Evolutionary conservation across 2,329 filamentous ascomycete genomes (phyloP).

Genomic region (Passalora sequoiae): DNA sequence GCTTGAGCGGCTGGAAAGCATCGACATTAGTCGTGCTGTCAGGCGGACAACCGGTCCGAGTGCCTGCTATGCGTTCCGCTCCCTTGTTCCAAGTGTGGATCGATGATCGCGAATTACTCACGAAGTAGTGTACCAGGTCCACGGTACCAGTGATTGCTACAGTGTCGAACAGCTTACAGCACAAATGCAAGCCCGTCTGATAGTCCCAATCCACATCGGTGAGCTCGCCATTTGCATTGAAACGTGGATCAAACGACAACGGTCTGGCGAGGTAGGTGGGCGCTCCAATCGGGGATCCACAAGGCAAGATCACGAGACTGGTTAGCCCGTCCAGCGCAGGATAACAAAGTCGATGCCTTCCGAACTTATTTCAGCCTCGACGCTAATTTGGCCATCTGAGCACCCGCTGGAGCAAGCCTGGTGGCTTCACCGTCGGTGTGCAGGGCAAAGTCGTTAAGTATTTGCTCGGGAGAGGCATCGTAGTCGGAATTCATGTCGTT

Average conservation of each 20-base stretch:
- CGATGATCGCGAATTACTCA: constrained; percentile 5
- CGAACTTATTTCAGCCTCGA: constrained; percentile 19
- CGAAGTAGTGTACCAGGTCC: constrained; percentile 15
- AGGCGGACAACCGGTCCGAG: constrained; percentile 24
- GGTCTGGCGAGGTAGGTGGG: constrained; percentile 24
- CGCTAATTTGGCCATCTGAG: constrained; percentile 6
- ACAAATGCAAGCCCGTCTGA: constrained; percentile 25
- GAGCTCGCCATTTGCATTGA: constrained; percentile 22
- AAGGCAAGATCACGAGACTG: constrained; percentile 19
- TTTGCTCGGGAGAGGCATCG: constrained; percentile 20
- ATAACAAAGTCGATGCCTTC: constrained; percentile 24
- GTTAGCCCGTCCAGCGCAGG: constrained; percentile 29
- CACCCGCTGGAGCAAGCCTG: constrained; percentile 6
- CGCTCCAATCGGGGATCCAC: constrained; percentile 30
- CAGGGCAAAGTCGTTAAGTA: constrained; percentile 30
- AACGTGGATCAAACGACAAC: constrained; percentile 26
- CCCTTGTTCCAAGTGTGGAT: constrained; percentile 27
- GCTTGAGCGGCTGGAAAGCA: constrained; percentile 25
- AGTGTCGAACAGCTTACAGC: constrained; percentile 29
- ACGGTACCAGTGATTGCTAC: constrained; percentile 21
- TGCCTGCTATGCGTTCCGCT: constrained; percentile 20
- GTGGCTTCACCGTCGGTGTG: constrained; percentile 25
- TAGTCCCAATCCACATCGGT: constrained; percentile 28
- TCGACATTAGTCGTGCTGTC: constrained; percentile 25
- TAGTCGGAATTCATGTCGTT: constrained; percentile 28